Evolutionary conservation across 1,284 basidiomycete genomes (phyloP), one percentile per base, ranked within the genome.

Genomic region (Coniophora puteana): DNA sequence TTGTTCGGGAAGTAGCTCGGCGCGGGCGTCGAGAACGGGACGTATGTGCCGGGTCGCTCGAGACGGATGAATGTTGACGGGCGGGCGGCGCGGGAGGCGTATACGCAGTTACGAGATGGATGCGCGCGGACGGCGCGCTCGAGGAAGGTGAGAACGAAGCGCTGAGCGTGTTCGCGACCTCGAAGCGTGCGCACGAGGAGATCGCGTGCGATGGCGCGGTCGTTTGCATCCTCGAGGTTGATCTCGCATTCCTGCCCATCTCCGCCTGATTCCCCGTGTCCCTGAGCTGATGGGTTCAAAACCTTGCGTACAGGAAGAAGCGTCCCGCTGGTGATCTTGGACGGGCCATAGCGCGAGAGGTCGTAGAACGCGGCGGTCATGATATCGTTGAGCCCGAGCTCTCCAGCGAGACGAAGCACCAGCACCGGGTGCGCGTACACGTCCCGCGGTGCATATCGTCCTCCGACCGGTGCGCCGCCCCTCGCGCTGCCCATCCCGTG

Each of bases 331-430:
- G 80, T 62, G 46, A 85, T 83, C 57, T 76, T 77, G 59, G 79
- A 80, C 0, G 83, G 79, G 0, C 76, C 81, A 48, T 85, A 85
- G 16, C 83, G 71, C 3, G 80, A 76, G 28, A 87, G 70, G 48
- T 87, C 83, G 57, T 86, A 86, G 52, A 87, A 76, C 0, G 82
- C 82, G 22, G 79, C 67, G 3, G 81, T 76, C 11, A 87, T 69
- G 37, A 87, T 56, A 3, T 68, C 63, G 7, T 68, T 63, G 0
- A 83, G 58, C 34, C 69, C 68, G 42, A 85, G 73, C 43, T 85
- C 78, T 29, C 79, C 59, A 1, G 83, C 81, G 43, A 87, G 74
- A 42, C 80, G 72, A 57, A 87, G 80, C 38, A 80, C 68, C 34
- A 80, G 67, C 45, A 81, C 66, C 3, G 73, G 80, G 58, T 85